A percentile compares a stretch with the other conserved stretches of the same genome.
Evolutionary conservation across 1,284 basidiomycete species (phyloP).

Genomic region (Sporisorium graminicola): DNA sequence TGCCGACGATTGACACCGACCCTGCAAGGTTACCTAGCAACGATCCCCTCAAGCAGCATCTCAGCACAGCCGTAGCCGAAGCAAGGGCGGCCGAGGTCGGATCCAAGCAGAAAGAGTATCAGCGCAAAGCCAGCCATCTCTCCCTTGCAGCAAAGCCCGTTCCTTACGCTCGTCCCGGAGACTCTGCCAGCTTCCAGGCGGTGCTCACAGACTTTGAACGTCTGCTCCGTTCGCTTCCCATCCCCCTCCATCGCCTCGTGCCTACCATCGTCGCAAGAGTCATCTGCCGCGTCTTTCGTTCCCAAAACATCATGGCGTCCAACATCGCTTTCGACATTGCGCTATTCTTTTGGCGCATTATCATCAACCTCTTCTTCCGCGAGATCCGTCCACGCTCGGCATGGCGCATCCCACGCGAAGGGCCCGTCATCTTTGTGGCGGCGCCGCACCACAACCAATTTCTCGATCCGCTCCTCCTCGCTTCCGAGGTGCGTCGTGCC

Average conservation of each 20-base stretch:
- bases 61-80: slow-evolving; percentile 31
- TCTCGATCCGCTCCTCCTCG: slow-evolving; percentile 90
- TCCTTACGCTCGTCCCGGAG: slow-evolving; percentile 42
- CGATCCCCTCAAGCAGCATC: slow-evolving; percentile 32
- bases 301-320: slow-evolving; percentile 62
- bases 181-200: slow-evolving; percentile 39
- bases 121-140: slow-evolving; percentile 46
- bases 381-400: slow-evolving; percentile 94
- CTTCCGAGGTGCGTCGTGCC: slow-evolving; percentile 85
- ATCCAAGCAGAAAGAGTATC: slow-evolving; percentile 41
- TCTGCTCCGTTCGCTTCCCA: slow-evolving; percentile 56
- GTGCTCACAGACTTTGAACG: slow-evolving; percentile 59
- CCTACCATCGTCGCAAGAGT: slow-evolving; percentile 55
- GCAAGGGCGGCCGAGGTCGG: slow-evolving; percentile 37
- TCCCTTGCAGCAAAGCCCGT: slow-evolving; percentile 28
- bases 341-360: slow-evolving; percentile 75
- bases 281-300: slow-evolving; percentile 55
- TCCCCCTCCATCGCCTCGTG: slow-evolving; percentile 60
- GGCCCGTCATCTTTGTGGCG: slow-evolving; percentile 94
- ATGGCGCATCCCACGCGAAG: slow-evolving; percentile 89
- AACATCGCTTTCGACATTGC: slow-evolving; percentile 70
- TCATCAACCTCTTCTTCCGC: slow-evolving; percentile 96
- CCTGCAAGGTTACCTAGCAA: slow-evolving; percentile 31
- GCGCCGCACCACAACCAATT: slow-evolving; percentile 99
- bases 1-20: slow-evolving; percentile 31